Evolutionary conservation across 1,139 yeast genomes (phyloP).

Genomic region (Zygosaccharomyces pseudobailii): DNA sequence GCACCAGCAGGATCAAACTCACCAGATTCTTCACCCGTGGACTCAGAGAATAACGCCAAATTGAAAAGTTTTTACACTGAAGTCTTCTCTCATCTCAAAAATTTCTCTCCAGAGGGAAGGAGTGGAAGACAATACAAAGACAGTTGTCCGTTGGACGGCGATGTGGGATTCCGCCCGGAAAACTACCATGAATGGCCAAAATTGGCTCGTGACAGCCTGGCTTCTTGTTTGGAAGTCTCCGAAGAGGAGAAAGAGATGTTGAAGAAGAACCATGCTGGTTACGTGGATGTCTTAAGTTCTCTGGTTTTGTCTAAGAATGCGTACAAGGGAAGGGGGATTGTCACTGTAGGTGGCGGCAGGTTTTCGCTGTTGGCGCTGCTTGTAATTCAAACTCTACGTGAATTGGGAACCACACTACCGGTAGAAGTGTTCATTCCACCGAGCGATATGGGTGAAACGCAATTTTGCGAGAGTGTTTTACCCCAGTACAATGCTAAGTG

Average conservation of each 20-base stretch:
- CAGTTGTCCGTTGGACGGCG: conserved; percentile 23
- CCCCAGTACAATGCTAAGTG: conserved; percentile 70
- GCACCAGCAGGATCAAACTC: not conserved
- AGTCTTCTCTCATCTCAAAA: conserved; percentile 23
- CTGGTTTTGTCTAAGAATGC: conserved; percentile 42
- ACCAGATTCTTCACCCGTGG: not conserved
- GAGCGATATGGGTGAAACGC: conserved; percentile 58
- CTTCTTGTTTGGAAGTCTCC: conserved; percentile 39
- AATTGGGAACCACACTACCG: conserved; percentile 61
- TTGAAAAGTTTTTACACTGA: conserved; percentile 25
- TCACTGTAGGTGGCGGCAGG: conserved; percentile 76
- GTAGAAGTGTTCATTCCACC: conserved; percentile 75
- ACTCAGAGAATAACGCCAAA: conserved; percentile 1
- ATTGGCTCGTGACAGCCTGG: conserved; percentile 22
- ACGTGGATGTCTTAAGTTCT: conserved; percentile 48
- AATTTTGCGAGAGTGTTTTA: conserved; percentile 57
- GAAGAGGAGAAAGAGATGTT: conserved; percentile 45
- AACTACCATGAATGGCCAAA: conserved; percentile 21
- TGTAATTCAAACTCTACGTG: conserved; percentile 60
- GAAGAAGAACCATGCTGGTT: conserved; percentile 48
- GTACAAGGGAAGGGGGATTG: conserved; percentile 70
- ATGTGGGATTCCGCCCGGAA: conserved; percentile 27
- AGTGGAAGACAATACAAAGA: conserved; percentile 19
- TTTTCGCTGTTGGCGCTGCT: conserved; percentile 69
- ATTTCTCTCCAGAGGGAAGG: conserved; percentile 26